A percentile compares a stretch with the other conserved stretches of the same genome.
Conservation (phyloP, 2,329 filamentous ascomycete genomes). For the Magnaporthiopsis poae region DNA sequence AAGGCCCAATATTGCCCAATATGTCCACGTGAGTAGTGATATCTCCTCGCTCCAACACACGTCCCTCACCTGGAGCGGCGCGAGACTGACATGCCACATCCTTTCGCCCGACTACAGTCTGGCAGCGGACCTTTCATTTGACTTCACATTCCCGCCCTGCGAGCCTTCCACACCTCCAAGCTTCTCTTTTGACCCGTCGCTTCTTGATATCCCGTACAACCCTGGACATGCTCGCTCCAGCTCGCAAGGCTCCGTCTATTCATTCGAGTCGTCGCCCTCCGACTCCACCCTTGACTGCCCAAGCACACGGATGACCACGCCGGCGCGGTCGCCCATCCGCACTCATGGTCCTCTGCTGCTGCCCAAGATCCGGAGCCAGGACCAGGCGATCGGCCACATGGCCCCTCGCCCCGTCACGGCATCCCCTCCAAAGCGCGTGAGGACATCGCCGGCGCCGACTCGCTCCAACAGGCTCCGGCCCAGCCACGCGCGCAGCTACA, state of each 20-base stretch:
- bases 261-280: constrained; percentile 52
- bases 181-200: constrained; percentile 46
- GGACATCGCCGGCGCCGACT: constrained; percentile 40
- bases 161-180: constrained; percentile 40
- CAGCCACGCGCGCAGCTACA: constrained; percentile 48
- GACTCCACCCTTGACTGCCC: constrained; percentile 43
- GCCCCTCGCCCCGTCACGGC: constrained; percentile 36
- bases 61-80: not conserved
- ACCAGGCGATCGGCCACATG: constrained; percentile 59
- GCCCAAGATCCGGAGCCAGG: constrained; percentile 77
- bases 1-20: constrained; percentile 16
- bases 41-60: not conserved
- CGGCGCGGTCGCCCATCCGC: constrained; percentile 58
- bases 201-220: constrained; percentile 45
- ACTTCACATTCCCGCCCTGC: constrained; percentile 48
- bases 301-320: constrained; percentile 58
- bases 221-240: constrained; percentile 51
- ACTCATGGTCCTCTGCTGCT: constrained; percentile 72
- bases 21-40: constrained; percentile 34
- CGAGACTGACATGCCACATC: not conserved
- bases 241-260: constrained; percentile 59
- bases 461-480: constrained; percentile 28
- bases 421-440: constrained; percentile 43
- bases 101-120: constrained; percentile 32
- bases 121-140: constrained; percentile 52